Conservation (phyloP, 2,329 filamentous ascomycete genomes). For the Sclerotinia subarctica region DNA sequence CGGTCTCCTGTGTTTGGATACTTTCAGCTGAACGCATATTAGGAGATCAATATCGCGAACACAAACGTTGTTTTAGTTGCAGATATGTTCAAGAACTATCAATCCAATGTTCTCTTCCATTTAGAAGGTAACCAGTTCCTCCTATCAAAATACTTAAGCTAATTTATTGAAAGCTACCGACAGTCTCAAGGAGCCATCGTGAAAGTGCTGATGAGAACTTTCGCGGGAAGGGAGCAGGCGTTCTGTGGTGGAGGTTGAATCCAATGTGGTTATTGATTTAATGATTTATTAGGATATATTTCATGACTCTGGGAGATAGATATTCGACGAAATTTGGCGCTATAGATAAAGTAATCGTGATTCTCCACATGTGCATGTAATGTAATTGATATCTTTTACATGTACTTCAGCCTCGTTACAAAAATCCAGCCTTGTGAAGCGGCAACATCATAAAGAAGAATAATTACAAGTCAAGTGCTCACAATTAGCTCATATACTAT, state of each 20-base stretch:
- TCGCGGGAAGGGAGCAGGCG: background rate
- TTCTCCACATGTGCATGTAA: constrained; percentile 11
- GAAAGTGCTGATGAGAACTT: constrained; percentile 22
- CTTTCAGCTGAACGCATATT: constrained; percentile 17
- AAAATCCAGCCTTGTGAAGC: constrained; percentile 18
- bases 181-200: constrained; percentile 74
- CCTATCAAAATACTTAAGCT: constrained; percentile 25
- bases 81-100: constrained; percentile 99
- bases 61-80: constrained; percentile 98
- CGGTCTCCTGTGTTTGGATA: background rate
- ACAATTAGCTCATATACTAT: background rate
- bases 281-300: background rate
- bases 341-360: constrained; percentile 4
- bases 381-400: background rate
- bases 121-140: constrained; percentile 68
- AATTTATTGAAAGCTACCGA: constrained; percentile 63
- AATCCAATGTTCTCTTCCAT: constrained; percentile 95
- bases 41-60: constrained; percentile 98
- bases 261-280: background rate
- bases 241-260: background rate
- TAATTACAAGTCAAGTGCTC: background rate
- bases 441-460: constrained; percentile 8
- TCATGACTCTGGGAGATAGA: background rate
- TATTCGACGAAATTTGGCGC: background rate
- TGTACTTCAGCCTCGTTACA: constrained; percentile 1